phyloP scores from a whole-genome alignment of 2,329 filamentous ascomycete genomes.

The Scedosporium apiospermum region DNA sequence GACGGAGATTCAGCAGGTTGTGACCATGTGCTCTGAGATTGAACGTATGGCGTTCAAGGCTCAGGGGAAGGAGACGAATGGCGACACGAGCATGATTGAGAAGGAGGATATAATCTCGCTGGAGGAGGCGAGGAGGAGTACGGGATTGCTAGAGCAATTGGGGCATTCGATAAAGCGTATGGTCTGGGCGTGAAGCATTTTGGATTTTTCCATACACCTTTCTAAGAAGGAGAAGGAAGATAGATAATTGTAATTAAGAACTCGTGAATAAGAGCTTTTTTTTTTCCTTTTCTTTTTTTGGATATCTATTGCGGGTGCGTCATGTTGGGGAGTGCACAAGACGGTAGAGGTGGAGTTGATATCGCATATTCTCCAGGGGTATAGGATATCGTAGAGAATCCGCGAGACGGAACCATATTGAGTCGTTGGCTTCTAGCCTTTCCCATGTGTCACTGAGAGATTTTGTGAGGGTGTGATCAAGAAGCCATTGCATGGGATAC shows the following conservation, averaged over 20 bases:
- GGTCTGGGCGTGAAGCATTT: constrained; percentile 58
- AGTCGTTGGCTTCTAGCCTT: constrained; percentile 66
- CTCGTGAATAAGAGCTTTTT: not conserved
- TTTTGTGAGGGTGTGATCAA: constrained; percentile 68
- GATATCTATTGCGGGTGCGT: not conserved
- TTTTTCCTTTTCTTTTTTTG: too few relatives aligned
- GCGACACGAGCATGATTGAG: constrained; percentile 40
- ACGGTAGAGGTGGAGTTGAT: constrained; percentile 78
- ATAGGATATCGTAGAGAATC: constrained; percentile 68
- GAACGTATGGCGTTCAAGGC: constrained; percentile 50
- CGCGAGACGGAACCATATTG: constrained; percentile 73
- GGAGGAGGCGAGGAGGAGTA: constrained; percentile 77
- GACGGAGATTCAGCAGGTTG: constrained; percentile 47
- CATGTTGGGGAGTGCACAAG: not conserved
- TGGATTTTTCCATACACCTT: not conserved
- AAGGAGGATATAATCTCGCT: constrained; percentile 69
- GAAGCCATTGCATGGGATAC: constrained; percentile 90
- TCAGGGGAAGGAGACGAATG: constrained; percentile 30
- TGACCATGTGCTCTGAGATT: constrained; percentile 66
- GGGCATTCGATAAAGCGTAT: constrained; percentile 89
- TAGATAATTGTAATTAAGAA: constrained; percentile 1
- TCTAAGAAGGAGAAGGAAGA: not conserved
- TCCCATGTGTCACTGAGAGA: constrained; percentile 50
- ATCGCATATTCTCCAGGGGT: constrained; percentile 86
- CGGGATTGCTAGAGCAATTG: constrained; percentile 75